These are phyloP conservation scores for Comarum palustre DNA, from an alignment of 306 rosid species.

Conservation along the genomic window DNA sequence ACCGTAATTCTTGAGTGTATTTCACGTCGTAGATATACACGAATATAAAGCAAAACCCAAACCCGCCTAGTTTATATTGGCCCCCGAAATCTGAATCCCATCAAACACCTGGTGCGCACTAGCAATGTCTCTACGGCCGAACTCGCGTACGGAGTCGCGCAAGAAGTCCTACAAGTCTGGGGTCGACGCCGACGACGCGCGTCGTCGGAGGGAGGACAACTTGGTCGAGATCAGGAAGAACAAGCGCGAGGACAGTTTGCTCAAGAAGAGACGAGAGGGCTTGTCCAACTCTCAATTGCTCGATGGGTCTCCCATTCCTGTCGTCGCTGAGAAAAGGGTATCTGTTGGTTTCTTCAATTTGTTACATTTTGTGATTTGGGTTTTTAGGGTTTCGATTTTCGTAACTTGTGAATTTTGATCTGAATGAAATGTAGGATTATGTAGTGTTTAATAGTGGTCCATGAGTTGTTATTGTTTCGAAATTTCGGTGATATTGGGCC, in stretches of 20 bases:
- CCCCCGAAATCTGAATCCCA: background rate
- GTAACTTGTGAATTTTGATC: too few species aligned
- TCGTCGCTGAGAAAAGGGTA: conserved; percentile 44
- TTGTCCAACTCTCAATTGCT: conserved; percentile 39
- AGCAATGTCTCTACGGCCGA: conserved; percentile 64
- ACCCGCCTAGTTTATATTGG: conserved; percentile 11
- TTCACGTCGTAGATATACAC: background rate
- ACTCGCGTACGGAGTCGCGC: conserved; percentile 46
- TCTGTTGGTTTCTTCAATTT: background rate
- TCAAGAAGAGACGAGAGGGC: conserved; percentile 60
- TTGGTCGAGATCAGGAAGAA: conserved; percentile 65
- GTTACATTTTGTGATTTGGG: too few species aligned
- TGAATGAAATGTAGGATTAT: too few species aligned
- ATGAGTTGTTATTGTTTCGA: too few species aligned
- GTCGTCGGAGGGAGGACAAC: conserved; percentile 59
- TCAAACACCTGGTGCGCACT: conserved; percentile 23
- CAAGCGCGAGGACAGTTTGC: conserved; percentile 55
- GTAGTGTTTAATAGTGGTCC: too few species aligned
- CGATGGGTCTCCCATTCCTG: conserved; percentile 36
- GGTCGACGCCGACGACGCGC: conserved; percentile 61
- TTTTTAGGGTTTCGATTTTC: too few species aligned
- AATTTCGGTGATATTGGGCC: too few species aligned
- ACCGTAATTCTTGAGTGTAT: background rate
- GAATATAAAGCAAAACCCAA: background rate
- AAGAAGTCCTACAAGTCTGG: conserved; percentile 63